Percentiles rank a stretch among this genome's conserved stretches.
Conservation (phyloP, 2,329 filamentous ascomycete genomes). For the Emericellopsis cladophorae region DNA sequence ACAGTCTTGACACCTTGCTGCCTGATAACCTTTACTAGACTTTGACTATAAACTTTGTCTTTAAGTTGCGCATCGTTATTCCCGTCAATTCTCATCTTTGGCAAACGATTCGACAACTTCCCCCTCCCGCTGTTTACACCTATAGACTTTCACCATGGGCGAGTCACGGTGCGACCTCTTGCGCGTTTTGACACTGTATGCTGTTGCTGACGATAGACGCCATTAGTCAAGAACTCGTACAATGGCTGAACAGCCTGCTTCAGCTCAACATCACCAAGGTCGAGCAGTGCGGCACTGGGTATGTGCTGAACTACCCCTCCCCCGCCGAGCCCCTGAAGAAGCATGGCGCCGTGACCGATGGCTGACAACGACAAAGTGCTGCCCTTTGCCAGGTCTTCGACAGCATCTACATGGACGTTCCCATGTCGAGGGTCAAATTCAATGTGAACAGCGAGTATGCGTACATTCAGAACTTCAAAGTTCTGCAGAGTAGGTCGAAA, state of each 20-base stretch:
- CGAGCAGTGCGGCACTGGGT: conserved; percentile 98
- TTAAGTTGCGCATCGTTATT: no score
- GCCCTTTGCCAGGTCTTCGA: conserved; percentile 96
- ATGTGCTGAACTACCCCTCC: conserved; percentile 21
- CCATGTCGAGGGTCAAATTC: conserved; percentile 95
- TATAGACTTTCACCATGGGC: conserved; percentile 25
- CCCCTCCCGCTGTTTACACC: conserved; percentile 2
- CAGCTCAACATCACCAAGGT: conserved; percentile 98
- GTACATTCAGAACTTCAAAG: conserved; percentile 97
- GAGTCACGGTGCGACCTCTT: conserved; percentile 28
- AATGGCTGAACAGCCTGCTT: conserved; percentile 94
- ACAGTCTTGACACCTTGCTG: no score
- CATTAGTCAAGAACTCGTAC: conserved; percentile 84
- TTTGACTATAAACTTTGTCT: no score
- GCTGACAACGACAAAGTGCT: conserved; percentile 43
- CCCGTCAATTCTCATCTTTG: no score
- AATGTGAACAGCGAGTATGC: conserved; percentile 95
- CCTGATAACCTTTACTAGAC: no score
- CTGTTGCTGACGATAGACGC: conserved; percentile 6
- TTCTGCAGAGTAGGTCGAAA: conserved; percentile 69
- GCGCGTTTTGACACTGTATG: no score
- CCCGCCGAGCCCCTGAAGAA: conserved; percentile 5
- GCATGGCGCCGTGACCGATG: not conserved
- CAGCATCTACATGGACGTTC: conserved; percentile 91
- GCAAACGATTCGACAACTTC: not conserved